phyloP scores from a whole-genome alignment of 768 basidiomycete species.

The Candolleomyces aberdarensis region DNA sequence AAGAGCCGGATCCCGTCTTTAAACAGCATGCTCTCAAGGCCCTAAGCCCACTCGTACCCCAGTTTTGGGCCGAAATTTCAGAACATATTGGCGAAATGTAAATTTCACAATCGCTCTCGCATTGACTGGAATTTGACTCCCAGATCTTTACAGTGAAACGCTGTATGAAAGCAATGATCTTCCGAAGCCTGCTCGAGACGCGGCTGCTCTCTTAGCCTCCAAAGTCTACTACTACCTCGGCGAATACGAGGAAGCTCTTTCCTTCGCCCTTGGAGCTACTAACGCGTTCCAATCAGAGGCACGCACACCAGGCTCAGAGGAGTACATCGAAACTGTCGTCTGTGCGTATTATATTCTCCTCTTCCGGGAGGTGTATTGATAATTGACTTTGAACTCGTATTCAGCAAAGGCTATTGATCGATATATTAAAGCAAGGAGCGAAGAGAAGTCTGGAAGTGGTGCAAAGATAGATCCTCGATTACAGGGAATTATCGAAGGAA shows the following conservation, averaged over 20 bases:
- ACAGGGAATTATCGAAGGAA: constrained; percentile 82
- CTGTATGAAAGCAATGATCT: constrained; percentile 84
- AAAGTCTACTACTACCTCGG: constrained; percentile 98
- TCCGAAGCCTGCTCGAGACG: constrained; percentile 67
- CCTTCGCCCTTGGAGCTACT: constrained; percentile 91
- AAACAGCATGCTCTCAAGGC: constrained; percentile 89
- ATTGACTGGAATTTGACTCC: constrained; percentile 4
- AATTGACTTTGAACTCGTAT: constrained; percentile 3
- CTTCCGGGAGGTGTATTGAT: neutral
- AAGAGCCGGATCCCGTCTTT: constrained; percentile 83
- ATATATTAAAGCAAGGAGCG: constrained; percentile 71
- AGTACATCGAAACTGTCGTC: constrained; percentile 93
- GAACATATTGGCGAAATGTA: constrained; percentile 90
- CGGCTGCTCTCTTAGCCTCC: constrained; percentile 91
- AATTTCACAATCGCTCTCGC: constrained; percentile 22
- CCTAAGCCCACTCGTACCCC: constrained; percentile 79
- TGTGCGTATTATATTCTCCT: constrained; percentile 52
- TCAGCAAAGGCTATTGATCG: constrained; percentile 94
- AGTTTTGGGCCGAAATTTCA: constrained; percentile 99
- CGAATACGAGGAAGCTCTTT: constrained; percentile 92
- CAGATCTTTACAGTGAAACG: constrained; percentile 62
- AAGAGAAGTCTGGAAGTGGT: constrained; percentile 48
- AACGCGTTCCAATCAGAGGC: constrained; percentile 78
- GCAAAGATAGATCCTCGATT: constrained; percentile 77
- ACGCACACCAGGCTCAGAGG: constrained; percentile 60